Evolutionary conservation across 305 asterid species (phyloP).

Genomic region (Fraxinus floribunda): DNA sequence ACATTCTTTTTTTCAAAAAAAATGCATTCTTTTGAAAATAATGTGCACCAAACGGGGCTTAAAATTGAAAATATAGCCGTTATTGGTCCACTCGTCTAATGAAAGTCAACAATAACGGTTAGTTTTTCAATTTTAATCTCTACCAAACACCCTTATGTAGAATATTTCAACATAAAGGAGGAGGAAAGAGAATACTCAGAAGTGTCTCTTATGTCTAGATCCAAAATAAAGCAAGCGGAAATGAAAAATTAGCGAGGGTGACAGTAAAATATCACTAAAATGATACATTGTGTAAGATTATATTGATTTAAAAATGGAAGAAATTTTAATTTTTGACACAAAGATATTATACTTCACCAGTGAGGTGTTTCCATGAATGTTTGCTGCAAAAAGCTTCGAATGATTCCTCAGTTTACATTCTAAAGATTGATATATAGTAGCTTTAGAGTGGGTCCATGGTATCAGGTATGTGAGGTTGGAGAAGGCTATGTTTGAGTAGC

Average conservation of each 20-base stretch:
- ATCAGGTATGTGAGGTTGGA: not conserved
- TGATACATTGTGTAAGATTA: not conserved
- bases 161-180: not conserved
- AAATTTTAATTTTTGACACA: not conserved
- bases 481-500: conserved; percentile 7
- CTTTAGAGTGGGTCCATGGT: not conserved
- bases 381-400: not conserved
- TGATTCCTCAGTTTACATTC: not conserved
- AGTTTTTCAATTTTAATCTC: too few species aligned
- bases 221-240: not conserved
- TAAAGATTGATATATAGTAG: conserved; percentile 9
- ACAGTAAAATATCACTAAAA: not conserved
- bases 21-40: too few species aligned
- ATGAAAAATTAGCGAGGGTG: not conserved
- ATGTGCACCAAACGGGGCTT: too few species aligned
- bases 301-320: not conserved
- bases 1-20: too few species aligned
- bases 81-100: too few species aligned
- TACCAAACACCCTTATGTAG: not conserved
- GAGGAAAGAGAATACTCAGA: not conserved
- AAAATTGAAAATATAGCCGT: too few species aligned
- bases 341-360: not conserved
- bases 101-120: too few species aligned
- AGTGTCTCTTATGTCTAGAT: not conserved
- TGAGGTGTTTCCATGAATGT: not conserved